Evolutionary conservation across 306 rosid genomes (phyloP).

Genomic region (Adenanthera pavonina): DNA sequence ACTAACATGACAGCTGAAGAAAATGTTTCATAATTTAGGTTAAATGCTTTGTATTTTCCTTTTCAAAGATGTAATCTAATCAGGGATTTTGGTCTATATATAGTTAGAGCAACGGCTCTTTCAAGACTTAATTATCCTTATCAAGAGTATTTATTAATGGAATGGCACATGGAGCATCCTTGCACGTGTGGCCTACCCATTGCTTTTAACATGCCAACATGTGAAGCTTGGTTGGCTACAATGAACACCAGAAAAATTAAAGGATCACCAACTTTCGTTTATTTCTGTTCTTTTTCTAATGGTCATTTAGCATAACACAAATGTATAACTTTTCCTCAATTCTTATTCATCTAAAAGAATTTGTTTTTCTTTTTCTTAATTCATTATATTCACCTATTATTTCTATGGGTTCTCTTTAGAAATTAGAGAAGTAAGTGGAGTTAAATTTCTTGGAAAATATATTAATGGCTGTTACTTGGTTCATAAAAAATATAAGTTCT

Average conservation of each 20-base stretch:
- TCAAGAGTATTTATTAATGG: slow-evolving; percentile 20
- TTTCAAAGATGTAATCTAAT: slow-evolving; percentile 55
- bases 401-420: not conserved
- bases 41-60: slow-evolving; percentile 47
- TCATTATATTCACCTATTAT: not conserved
- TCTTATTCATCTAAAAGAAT: not conserved
- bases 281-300: not conserved
- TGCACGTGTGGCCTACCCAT: slow-evolving; percentile 54
- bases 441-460: too few species aligned
- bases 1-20: slow-evolving; percentile 49
- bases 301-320: not conserved
- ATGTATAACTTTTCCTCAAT: not conserved
- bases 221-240: slow-evolving; percentile 27
- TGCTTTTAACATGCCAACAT: slow-evolving; percentile 49
- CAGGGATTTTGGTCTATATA: slow-evolving; percentile 41
- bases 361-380: not conserved
- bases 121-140: slow-evolving; percentile 37
- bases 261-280: not conserved
- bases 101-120: slow-evolving; percentile 57
- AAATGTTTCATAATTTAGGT: slow-evolving; percentile 50
- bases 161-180: slow-evolving; percentile 49
- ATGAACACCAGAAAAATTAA: not conserved
- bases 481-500: too few species aligned
- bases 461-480: too few species aligned
- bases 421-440: too few species aligned